A percentile compares a stretch with the other conserved stretches of the same genome.
phyloP scores from a whole-genome alignment of 2,329 filamentous ascomycete species.

The Colletotrichum euphorbiae region DNA sequence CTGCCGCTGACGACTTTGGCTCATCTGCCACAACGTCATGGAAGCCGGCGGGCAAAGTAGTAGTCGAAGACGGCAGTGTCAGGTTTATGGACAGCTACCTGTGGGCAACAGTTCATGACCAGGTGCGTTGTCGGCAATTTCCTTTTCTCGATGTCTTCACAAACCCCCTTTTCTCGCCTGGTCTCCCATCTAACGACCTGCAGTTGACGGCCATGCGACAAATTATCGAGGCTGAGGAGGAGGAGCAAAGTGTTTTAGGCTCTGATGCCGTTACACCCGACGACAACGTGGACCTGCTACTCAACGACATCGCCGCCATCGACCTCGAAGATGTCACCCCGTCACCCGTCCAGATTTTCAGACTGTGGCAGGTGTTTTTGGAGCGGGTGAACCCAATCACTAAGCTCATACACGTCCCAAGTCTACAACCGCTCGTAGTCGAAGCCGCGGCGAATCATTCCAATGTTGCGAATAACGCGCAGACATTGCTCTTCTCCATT shows the following conservation, averaged over 20 bases:
- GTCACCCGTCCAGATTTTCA: conserved; percentile 72
- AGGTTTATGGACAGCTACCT: conserved; percentile 70
- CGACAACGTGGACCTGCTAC: conserved; percentile 63
- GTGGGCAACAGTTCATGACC: conserved; percentile 65
- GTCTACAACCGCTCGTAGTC: conserved; percentile 73
- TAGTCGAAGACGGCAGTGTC: conserved; percentile 65
- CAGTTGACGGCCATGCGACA: conserved; percentile 70
- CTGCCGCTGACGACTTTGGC: conserved; percentile 43
- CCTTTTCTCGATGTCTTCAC: too few relatives aligned
- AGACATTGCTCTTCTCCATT: conserved; percentile 41
- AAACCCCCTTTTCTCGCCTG: too few relatives aligned
- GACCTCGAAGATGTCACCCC: conserved; percentile 69
- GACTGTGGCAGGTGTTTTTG: conserved; percentile 80
- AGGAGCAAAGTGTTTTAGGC: conserved; percentile 61
- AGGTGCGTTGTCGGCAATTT: conserved; percentile 55
- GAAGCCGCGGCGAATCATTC: conserved; percentile 69
- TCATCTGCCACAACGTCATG: conserved; percentile 47
- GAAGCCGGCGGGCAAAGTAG: conserved; percentile 63
- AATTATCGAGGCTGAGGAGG: conserved; percentile 64
- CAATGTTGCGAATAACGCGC: conserved; percentile 59
- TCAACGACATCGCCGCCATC: conserved; percentile 55
- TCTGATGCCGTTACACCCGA: conserved; percentile 64
- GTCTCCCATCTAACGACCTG: neutral
- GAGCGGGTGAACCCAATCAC: conserved; percentile 80
- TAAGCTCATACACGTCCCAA: conserved; percentile 79